Conservation (phyloP, 1,284 basidiomycete genomes). For the Ceratobasidium sp. region DNA sequence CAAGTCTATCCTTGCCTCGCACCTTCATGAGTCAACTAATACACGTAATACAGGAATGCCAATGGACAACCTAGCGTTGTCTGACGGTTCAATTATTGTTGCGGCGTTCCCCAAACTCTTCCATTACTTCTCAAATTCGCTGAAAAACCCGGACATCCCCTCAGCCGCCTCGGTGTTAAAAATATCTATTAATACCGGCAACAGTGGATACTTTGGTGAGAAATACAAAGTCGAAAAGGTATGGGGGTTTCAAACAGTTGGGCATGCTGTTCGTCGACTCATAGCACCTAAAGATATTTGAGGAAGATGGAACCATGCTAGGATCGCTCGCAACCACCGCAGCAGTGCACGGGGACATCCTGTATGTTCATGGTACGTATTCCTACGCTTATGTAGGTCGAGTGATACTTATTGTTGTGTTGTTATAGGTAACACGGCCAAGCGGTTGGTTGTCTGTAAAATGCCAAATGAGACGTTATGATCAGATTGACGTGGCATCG, state of each 20-base stretch:
- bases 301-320: slow-evolving; percentile 22
- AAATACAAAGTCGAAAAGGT: slow-evolving; percentile 72
- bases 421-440: slow-evolving; percentile 5
- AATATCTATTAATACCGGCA: slow-evolving; percentile 64
- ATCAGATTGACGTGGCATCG: neutral
- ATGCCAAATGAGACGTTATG: neutral
- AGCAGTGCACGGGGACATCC: neutral
- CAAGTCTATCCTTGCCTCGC: slow-evolving; percentile 49
- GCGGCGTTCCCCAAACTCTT: slow-evolving; percentile 55
- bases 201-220: slow-evolving; percentile 66
- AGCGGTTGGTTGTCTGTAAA: slow-evolving; percentile 24
- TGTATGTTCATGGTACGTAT: slow-evolving; percentile 23
- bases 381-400: too few relatives aligned
- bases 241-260: slow-evolving; percentile 62
- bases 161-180: slow-evolving; percentile 63
- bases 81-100: slow-evolving; percentile 54
- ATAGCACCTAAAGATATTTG: slow-evolving; percentile 16
- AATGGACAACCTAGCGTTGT: slow-evolving; percentile 20
- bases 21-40: neutral
- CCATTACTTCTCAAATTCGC: slow-evolving; percentile 55
- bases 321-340: slow-evolving; percentile 23
- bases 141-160: slow-evolving; percentile 55
- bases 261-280: neutral
- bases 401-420: neutral
- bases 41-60: neutral